phyloP scores from a whole-genome alignment of 2,329 filamentous ascomycete species.

The Achaetomium macrosporum region DNA sequence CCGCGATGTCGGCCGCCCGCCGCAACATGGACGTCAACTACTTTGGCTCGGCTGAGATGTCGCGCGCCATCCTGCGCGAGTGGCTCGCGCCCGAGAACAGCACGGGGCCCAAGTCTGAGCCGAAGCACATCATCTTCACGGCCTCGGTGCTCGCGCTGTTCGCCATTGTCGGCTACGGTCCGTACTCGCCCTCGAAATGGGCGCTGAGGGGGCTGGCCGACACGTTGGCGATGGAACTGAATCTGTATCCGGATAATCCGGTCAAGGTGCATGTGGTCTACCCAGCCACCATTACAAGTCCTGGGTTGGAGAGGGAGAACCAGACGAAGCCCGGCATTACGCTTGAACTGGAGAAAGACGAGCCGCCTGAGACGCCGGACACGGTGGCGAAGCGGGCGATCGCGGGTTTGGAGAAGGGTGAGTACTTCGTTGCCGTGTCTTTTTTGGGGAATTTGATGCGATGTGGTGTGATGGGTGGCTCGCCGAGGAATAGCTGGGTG shows the following conservation, averaged over 20 bases:
- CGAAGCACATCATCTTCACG: slow-evolving; percentile 83
- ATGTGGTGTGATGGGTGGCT: slow-evolving; percentile 50
- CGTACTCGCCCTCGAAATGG: slow-evolving; percentile 80
- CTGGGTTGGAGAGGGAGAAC: slow-evolving; percentile 72
- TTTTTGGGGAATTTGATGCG: slow-evolving; percentile 68
- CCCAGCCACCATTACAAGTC: slow-evolving; percentile 75
- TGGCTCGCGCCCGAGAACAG: slow-evolving; percentile 58
- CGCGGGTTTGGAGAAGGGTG: slow-evolving; percentile 68
- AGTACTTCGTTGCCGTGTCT: slow-evolving; percentile 73
- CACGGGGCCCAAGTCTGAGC: slow-evolving; percentile 39
- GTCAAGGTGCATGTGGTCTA: slow-evolving; percentile 77
- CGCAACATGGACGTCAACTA: slow-evolving; percentile 91
- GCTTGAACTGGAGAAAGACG: slow-evolving; percentile 71
- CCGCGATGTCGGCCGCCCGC: slow-evolving; percentile 58
- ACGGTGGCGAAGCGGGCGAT: slow-evolving; percentile 68
- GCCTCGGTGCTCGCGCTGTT: slow-evolving; percentile 70
- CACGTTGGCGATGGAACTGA: slow-evolving; percentile 73
- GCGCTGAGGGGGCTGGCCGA: slow-evolving; percentile 81
- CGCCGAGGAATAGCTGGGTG: slow-evolving; percentile 53
- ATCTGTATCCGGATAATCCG: slow-evolving; percentile 67
- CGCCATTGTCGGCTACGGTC: slow-evolving; percentile 71
- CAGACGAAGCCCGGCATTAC: slow-evolving; percentile 75
- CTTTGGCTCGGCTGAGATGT: slow-evolving; percentile 79
- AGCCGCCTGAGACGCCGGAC: slow-evolving; percentile 72
- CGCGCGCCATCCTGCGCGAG: slow-evolving; percentile 67